Percentiles rank a stretch among this genome's conserved stretches.
These are phyloP conservation scores for Fomitopsis palustris DNA, from an alignment of 1,284 basidiomycete genomes.

Conservation along the genomic window DNA sequence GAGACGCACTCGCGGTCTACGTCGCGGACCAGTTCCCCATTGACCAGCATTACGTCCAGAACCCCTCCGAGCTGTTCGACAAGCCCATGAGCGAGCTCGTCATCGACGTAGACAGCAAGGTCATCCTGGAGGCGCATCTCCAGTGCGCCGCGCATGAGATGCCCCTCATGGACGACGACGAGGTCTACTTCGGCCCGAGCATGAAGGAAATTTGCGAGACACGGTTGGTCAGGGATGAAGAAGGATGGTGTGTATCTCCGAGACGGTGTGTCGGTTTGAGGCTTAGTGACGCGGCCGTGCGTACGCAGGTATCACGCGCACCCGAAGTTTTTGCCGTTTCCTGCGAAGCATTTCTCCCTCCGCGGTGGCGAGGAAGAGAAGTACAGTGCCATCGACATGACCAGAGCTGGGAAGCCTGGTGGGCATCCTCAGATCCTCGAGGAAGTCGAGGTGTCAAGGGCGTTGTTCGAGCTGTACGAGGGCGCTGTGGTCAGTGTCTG, in stretches of 20 bases:
- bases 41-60: conserved; percentile 75
- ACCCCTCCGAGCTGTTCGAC: conserved; percentile 72
- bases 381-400: conserved; percentile 74
- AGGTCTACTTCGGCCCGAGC: conserved; percentile 68
- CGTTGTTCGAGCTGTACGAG: conserved; percentile 83
- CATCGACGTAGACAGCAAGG: conserved; percentile 73
- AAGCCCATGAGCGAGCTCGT: conserved; percentile 60
- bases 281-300: neutral
- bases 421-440: conserved; percentile 61
- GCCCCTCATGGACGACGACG: conserved; percentile 70
- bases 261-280: neutral
- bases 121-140: conserved; percentile 81
- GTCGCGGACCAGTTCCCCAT: conserved; percentile 72
- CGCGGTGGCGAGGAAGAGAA: conserved; percentile 77
- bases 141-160: conserved; percentile 90
- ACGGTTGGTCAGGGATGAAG: conserved; percentile 55
- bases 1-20: conserved; percentile 80
- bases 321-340: conserved; percentile 75
- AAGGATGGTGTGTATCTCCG: conserved; percentile 57
- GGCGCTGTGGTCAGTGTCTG: conserved; percentile 60
- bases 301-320: conserved; percentile 74
- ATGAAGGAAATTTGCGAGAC: conserved; percentile 55
- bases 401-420: conserved; percentile 34
- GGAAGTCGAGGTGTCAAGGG: conserved; percentile 84
- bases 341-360: conserved; percentile 72